Conservation (phyloP, 495 filamentous ascomycete species). For the Tetracladium setigerum region DNA sequence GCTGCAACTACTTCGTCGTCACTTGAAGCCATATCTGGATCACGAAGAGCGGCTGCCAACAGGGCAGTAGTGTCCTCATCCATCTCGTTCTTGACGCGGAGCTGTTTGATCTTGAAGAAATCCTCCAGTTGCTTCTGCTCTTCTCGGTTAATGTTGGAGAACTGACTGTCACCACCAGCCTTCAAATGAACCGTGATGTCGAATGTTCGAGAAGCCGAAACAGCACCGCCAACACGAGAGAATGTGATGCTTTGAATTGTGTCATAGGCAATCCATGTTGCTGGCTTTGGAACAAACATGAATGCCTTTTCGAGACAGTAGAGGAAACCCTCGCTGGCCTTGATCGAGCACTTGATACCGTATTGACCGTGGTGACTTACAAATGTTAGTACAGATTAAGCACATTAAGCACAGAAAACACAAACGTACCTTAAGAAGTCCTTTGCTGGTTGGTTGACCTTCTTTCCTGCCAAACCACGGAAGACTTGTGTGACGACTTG, state of each 20-base stretch:
- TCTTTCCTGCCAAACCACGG: slow-evolving; percentile 87
- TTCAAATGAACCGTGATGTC: slow-evolving; percentile 92
- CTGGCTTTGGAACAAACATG: slow-evolving; percentile 98
- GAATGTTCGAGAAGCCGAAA: slow-evolving; percentile 91
- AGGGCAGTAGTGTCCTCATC: slow-evolving; percentile 55
- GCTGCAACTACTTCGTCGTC: slow-evolving; percentile 73
- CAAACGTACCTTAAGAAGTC: slow-evolving; percentile 66
- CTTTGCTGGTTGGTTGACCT: slow-evolving; percentile 85
- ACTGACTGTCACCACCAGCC: slow-evolving; percentile 73
- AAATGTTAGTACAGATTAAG: slow-evolving; percentile 7
- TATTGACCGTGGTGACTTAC: slow-evolving; percentile 82
- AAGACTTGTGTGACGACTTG: slow-evolving; percentile 91
- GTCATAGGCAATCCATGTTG: slow-evolving; percentile 91
- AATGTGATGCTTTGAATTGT: slow-evolving; percentile 84
- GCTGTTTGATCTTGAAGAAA: slow-evolving; percentile 88
- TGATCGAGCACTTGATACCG: slow-evolving; percentile 98
- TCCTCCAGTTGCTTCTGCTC: slow-evolving; percentile 91
- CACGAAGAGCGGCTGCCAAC: slow-evolving; percentile 71
- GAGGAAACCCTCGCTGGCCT: slow-evolving; percentile 93
- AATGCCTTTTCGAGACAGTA: slow-evolving; percentile 98
- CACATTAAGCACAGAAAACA: slow-evolving; percentile 8
- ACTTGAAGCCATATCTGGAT: slow-evolving; percentile 66
- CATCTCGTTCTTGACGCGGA: slow-evolving; percentile 96
- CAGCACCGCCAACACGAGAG: slow-evolving; percentile 88
- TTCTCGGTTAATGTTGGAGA: slow-evolving; percentile 99